A percentile compares a stretch with the other conserved stretches of the same genome.
Conservation (phyloP, 352 stramenopile species). For the Globisporangium irregulare region DNA sequence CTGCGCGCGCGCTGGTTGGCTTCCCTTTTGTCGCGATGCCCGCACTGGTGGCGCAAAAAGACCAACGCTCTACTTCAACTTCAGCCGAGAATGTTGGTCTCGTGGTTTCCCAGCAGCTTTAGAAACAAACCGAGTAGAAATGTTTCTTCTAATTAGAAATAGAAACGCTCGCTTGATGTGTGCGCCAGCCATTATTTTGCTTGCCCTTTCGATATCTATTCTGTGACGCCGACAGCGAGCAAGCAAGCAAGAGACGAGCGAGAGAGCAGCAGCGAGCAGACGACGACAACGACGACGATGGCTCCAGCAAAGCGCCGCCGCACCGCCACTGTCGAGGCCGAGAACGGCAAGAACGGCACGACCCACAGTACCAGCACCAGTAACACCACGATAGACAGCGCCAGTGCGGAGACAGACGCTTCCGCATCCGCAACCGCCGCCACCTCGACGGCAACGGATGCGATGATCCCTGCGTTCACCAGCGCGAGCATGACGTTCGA, state of each 20-base stretch:
- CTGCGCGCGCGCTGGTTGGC: too few species aligned
- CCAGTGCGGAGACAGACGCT: not conserved
- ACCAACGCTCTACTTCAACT: not conserved
- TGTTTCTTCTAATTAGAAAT: not conserved
- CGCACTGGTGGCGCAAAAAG: not conserved
- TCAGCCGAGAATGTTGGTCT: not conserved
- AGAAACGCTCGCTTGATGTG: conserved; percentile 11
- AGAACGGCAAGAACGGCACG: conserved; percentile 19
- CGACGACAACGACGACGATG: conserved; percentile 19
- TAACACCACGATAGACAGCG: not conserved
- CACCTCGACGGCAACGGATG: not conserved
- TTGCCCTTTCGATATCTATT: conserved; percentile 8
- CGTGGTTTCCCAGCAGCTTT: not conserved
- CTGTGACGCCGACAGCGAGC: conserved; percentile 3
- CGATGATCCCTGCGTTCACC: not conserved
- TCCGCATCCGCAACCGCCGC: not conserved
- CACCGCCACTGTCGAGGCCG: conserved; percentile 1
- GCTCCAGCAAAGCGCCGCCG: conserved; percentile 39
- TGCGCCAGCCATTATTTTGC: conserved; percentile 11
- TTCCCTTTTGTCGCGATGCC: too few species aligned
- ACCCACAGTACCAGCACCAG: not conserved
- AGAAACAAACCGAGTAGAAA: not conserved
- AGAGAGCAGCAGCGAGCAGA: not conserved
- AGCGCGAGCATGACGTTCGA: conserved; percentile 9
- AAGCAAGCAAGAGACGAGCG: not conserved